Base-by-base conservation (phyloP, 1,284 basidiomycete species). In the Vanrija sp. region DNA sequence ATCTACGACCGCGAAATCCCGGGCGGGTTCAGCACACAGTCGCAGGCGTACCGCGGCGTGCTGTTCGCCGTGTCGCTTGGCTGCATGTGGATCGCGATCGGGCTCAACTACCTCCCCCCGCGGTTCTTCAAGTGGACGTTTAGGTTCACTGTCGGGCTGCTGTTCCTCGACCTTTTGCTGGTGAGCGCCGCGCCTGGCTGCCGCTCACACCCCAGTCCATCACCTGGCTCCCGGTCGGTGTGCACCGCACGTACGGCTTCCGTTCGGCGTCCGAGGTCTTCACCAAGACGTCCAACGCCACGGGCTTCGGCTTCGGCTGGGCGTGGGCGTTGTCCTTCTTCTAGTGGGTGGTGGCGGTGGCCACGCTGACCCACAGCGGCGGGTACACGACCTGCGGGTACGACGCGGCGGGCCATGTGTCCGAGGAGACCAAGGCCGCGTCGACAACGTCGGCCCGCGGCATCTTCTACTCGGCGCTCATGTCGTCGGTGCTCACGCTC, bases 331-430 rank as follows among this genome's bases (percentile, higher is more conserved):
- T 64, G 23, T 60, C 19, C 52, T 89, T 87, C 79, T 78, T 91
- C 21, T 91, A 89, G 87, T 88, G 1, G 85, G 88, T 3, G 88
- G 88, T 16, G 88, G 85, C 0, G 78, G 78, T 91, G 7, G n/a
- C 6, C 23, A 1, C 18, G 34, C 49, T 43, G 49, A 39, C 21
- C 12, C n/a, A 14, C 16, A 50, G 49, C 29, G 49, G 38, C 8
- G 49, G 49, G 15, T 40, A 43, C 38, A 39, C 42, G 16, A 21
- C 49, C 78, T 90, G 87, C 10, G 90, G 89, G 3, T 91, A 90
- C 65, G 89, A 91, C 71, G 89, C 89, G 0, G 86, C 88, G n/a
- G 89, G 89, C 0, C 89, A 92, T 61, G 86, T 92, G 57, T 88
- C 89, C 3, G 90, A 92, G 74, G 90, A 92, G 75, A 92, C 89